phyloP scores from a whole-genome alignment of 2,329 filamentous ascomycete species.

The Pezicula rhizophila region DNA sequence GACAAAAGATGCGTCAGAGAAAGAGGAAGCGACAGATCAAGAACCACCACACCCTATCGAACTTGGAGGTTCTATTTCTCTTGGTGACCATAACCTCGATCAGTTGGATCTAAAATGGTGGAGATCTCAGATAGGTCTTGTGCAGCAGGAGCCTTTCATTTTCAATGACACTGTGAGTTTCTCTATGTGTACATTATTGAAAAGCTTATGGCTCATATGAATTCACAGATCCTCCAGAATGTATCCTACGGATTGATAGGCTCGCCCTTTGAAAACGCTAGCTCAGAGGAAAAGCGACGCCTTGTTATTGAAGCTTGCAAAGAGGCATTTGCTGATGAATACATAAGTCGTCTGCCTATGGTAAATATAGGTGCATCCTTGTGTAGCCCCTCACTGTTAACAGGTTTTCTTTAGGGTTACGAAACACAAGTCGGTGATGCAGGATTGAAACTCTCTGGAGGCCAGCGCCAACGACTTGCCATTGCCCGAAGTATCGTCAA shows the following conservation, averaged over 20 bases:
- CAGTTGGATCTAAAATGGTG: slow-evolving; percentile 31
- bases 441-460: slow-evolving; percentile 58
- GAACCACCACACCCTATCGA: not conserved
- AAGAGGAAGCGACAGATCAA: not conserved
- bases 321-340: slow-evolving; percentile 57
- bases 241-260: slow-evolving; percentile 53
- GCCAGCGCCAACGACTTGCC: slow-evolving; percentile 71
- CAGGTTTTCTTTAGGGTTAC: slow-evolving; percentile 20
- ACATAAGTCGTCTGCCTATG: slow-evolving; percentile 42
- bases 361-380: slow-evolving; percentile 47
- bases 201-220: not conserved
- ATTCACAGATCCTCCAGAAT: slow-evolving; percentile 46
- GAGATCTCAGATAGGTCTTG: slow-evolving; percentile 42
- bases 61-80: slow-evolving; percentile 8
- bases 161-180: slow-evolving; percentile 49
- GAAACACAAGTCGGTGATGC: slow-evolving; percentile 13
- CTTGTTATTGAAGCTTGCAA: slow-evolving; percentile 59
- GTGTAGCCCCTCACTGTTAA: not conserved
- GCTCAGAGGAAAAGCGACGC: slow-evolving; percentile 48
- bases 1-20: not conserved
- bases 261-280: slow-evolving; percentile 44
- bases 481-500: slow-evolving; percentile 55
- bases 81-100: slow-evolving; percentile 12
- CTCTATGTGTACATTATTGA: slow-evolving; percentile 43
- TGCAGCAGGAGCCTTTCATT: slow-evolving; percentile 48